These are phyloP conservation scores for Akanthomyces lecanii DNA, from an alignment of 2,329 filamentous ascomycete genomes.

Conservation along the genomic window DNA sequence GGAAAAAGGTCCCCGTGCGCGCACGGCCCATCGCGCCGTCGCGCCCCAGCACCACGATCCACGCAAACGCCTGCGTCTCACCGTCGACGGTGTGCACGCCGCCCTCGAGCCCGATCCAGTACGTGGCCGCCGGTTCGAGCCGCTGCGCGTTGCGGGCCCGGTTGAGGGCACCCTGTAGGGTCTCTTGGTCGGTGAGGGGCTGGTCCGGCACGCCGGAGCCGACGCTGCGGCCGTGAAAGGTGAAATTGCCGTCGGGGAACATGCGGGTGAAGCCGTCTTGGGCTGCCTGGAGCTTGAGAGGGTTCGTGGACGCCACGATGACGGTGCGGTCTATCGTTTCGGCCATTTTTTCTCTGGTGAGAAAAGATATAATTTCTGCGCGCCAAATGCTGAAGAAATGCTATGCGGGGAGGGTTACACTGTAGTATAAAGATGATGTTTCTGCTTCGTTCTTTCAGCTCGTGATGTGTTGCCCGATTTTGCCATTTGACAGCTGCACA, in stretches of 20 bases:
- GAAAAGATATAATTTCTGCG: not conserved
- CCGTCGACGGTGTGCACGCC: conserved; percentile 31
- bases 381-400: too few species aligned
- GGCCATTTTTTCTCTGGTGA: not conserved
- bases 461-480: not conserved
- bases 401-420: too few species aligned
- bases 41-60: conserved; percentile 33
- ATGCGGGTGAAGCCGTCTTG: conserved; percentile 33
- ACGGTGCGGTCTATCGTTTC: conserved; percentile 12
- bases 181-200: conserved; percentile 36
- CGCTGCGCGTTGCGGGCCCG: conserved; percentile 31
- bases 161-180: conserved; percentile 36
- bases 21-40: conserved; percentile 32
- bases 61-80: conserved; percentile 36
- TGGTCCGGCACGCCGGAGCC: conserved; percentile 37
- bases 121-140: conserved; percentile 31
- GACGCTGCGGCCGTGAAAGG: conserved; percentile 29
- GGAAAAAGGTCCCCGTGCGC: conserved; percentile 35
- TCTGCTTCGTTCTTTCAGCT: not conserved
- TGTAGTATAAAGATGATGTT: not conserved
- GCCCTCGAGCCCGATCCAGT: conserved; percentile 40
- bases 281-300: conserved; percentile 37
- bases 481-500: not conserved
- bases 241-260: conserved; percentile 28
- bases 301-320: conserved; percentile 38